phyloP scores from a whole-genome alignment of 306 rosid species.

The Quercus variabilis region DNA sequence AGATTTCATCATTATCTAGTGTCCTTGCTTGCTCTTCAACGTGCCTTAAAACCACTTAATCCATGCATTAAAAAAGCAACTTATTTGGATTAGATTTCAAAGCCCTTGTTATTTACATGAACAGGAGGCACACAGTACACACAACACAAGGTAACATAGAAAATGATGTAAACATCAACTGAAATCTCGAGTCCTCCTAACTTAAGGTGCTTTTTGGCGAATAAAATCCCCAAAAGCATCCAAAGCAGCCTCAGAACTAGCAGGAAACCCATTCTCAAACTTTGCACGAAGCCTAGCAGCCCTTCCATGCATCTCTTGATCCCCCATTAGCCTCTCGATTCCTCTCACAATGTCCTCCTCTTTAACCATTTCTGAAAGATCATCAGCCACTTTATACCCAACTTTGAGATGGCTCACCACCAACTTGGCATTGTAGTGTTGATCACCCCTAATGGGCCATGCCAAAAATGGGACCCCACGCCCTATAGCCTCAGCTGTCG shows the following conservation, averaged over 20 bases:
- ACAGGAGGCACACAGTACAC: too few species aligned
- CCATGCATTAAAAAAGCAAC: too few species aligned
- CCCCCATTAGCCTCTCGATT: constrained; percentile 41
- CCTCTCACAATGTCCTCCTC: constrained; percentile 41
- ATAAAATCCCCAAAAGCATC: constrained; percentile 40
- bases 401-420: constrained; percentile 44
- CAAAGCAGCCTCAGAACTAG: constrained; percentile 40
- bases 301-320: constrained; percentile 25
- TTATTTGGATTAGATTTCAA: too few species aligned
- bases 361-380: constrained; percentile 20
- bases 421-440: constrained; percentile 41
- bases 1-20: too few species aligned
- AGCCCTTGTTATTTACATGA: too few species aligned
- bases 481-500: constrained; percentile 58
- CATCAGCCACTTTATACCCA: constrained; percentile 38
- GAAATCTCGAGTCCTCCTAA: too few species aligned
- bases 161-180: too few species aligned
- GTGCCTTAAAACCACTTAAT: too few species aligned
- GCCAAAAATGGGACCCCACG: constrained; percentile 61
- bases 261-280: constrained; percentile 52
- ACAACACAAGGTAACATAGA: too few species aligned
- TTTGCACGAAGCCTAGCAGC: constrained; percentile 33
- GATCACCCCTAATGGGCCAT: constrained; percentile 74
- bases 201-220: neutral
- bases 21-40: too few species aligned